These are phyloP conservation scores for Puccinia polysora DNA, from an alignment of 1,284 basidiomycete species.

Conservation along the genomic window DNA sequence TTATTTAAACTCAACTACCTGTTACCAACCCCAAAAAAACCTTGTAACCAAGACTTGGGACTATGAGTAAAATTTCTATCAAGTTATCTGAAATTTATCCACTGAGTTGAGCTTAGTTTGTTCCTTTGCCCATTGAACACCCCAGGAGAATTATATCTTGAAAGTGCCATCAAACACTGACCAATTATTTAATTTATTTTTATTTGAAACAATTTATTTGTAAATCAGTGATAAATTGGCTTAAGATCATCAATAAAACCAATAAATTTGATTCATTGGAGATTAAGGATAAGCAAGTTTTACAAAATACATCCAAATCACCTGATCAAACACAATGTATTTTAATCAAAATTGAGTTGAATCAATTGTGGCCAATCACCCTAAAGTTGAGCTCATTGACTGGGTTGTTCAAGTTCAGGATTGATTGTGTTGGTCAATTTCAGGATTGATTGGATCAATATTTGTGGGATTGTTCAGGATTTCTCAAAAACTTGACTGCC, in stretches of 20 bases:
- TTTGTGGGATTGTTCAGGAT: background rate
- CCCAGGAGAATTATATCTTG: background rate
- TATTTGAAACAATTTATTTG: background rate
- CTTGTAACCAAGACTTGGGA: background rate
- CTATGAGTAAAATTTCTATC: slow-evolving; percentile 7
- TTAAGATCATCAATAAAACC: slow-evolving; percentile 27
- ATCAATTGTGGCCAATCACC: slow-evolving; percentile 7
- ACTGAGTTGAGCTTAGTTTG: background rate
- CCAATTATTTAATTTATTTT: background rate
- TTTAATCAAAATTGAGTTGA: slow-evolving; percentile 7
- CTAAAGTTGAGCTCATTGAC: slow-evolving; percentile 3
- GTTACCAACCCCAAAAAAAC: background rate
- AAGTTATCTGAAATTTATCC: slow-evolving; percentile 10
- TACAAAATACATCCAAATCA: slow-evolving; percentile 13
- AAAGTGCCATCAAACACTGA: background rate
- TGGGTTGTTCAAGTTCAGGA: slow-evolving; percentile 7
- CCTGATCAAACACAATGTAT: slow-evolving; percentile 16
- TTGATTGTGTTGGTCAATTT: too few relatives aligned
- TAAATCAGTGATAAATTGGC: slow-evolving; percentile 23
- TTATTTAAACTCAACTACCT: background rate
- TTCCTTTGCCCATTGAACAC: too few relatives aligned
- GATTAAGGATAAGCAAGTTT: slow-evolving; percentile 19
- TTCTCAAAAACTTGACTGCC: background rate
- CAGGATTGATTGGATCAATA: background rate
- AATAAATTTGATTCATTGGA: slow-evolving; percentile 14